Conservation (phyloP, 2,329 filamentous ascomycete genomes). For the Pestalotiopsis sp. region DNA sequence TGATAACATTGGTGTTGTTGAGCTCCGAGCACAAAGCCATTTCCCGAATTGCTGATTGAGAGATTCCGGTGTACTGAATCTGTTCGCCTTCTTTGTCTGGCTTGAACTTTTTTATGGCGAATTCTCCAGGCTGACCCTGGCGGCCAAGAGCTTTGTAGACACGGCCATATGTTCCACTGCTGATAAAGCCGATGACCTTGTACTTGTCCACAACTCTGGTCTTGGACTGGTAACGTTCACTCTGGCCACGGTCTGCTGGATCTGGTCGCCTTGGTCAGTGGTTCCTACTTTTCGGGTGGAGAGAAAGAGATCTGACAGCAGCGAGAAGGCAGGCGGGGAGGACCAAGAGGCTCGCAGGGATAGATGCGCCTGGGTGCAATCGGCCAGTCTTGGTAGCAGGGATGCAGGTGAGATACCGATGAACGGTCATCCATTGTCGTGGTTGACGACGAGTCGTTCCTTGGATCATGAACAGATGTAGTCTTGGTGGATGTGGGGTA, state of each 20-base stretch:
- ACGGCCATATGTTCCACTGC: conserved; percentile 93
- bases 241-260: conserved; percentile 47
- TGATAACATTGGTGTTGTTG: conserved; percentile 84
- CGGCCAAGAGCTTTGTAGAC: conserved; percentile 92
- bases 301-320: conserved; percentile 19
- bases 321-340: conserved; percentile 11
- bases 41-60: conserved; percentile 93
- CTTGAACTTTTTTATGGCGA: conserved; percentile 99
- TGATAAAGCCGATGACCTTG: conserved; percentile 97
- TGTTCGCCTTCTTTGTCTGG: conserved; percentile 97
- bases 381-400: conserved; percentile 12
- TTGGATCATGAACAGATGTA: too few relatives aligned
- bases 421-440: not conserved
- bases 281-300: not conserved
- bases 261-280: conserved; percentile 38
- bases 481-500: not conserved
- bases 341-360: conserved; percentile 13
- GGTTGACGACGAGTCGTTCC: not conserved
- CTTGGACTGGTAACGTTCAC: conserved; percentile 65
- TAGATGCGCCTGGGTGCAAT: conserved; percentile 16
- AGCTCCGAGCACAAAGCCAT: conserved; percentile 97
- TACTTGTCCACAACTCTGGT: conserved; percentile 90
- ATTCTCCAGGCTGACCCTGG: conserved; percentile 74
- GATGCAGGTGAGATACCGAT: not conserved
- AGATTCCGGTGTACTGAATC: conserved; percentile 94